Evolutionary conservation across 2,329 filamentous ascomycete genomes (phyloP), one percentile per base, ranked within the genome.

Genomic region (Chaetomiaceae sp.): DNA sequence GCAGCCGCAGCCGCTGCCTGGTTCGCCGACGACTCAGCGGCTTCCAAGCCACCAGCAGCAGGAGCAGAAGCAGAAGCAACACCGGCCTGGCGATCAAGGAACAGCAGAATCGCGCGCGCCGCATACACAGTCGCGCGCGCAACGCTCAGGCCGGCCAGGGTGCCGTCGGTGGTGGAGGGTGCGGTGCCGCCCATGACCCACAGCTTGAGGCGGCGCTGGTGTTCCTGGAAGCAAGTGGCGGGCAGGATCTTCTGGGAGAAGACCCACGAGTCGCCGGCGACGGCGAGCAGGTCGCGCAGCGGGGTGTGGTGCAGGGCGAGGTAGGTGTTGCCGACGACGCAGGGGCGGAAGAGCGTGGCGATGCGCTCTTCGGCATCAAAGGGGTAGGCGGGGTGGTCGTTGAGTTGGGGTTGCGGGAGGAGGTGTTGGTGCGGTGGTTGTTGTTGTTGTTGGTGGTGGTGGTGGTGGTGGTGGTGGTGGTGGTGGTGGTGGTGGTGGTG

Each of bases 261-360:
- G 17, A 77, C 65, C 76, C 76, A 81, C 42, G 70, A 76, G 50
- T 80, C 72, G 38, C 78, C 77, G 22, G 74, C 74, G 7, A 81
- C 74, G 10, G 76, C 75, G 15, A 82, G 67, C 1, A 81, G 68
- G 52, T 73, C 71, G 50, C 74, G 71, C 4, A 82, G 69, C n/a
- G 78, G 78, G 0, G 77, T 79, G 56, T 77, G 67, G 52, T 79
- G 69, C 1, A 82, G 64, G 1, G 78, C 76, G 15, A 80, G 63
- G 57, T 79, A 80, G 0, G 74, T 73, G 57, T 75, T 73, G 38
- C 70, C 73, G 15, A 70, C 61, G 12, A 70, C 64, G 11, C 67
- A 72, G 40, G 54, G 56, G 1, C 68, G 60, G 56, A 79, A 81
- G 15, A 76, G 58, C 45, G 47, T 58, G 27, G 58, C 57, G 44